Evolutionary conservation across 176 grass and related monocot species (phyloP), one percentile per base, ranked within the genome.

Genomic region (Rhipidocladum racemiflorum): DNA sequence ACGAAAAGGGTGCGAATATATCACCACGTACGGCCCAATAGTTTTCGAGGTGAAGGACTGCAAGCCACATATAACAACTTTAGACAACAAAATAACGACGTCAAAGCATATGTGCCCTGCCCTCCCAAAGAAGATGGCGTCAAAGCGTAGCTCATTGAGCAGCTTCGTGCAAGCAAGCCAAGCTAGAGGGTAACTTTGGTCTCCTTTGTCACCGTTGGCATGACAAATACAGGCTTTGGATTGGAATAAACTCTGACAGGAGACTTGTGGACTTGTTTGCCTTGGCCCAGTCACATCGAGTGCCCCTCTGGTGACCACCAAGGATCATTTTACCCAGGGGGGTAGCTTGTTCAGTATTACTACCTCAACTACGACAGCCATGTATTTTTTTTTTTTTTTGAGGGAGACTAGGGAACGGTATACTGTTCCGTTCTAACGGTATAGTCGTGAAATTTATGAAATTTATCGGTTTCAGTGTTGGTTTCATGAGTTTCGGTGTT

Each of bases 191-290:
- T 80, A 84, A 48, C 49, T 49, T 9, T 20, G 29, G 39, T 30
- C 38, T 9, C n/a, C 74, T 59, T 59, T 49, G 74, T 83, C 80
- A 16, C 86, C 57, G 49, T 78, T 57, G 42, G 7, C 63, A 15
- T 87, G 79, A 76, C 72, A 87, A 61, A 51, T 30, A 49, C 71
- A 40, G 36, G 56, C 45, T 42, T 42, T 83, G 79, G 28, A 45
- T 83, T 18, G 74, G 86, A 88, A 65, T 84, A 56, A 56, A 83
- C 57, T 78, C 67, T 57, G 62, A 7, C 66, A 65, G 17, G 78
- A 46, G 61, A 44, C 35, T 24, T 62, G 70, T 28, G 81, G 60
- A 50, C 39, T 85, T 74, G 44, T 70, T 76, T 89, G 62, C 64
- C 67, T 81, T 74, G 40, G 9, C 17, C 62, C 49, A 66, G 29